Evolutionary conservation across 2,329 filamentous ascomycete genomes (phyloP).

Genomic region (Diaporthe eres): DNA sequence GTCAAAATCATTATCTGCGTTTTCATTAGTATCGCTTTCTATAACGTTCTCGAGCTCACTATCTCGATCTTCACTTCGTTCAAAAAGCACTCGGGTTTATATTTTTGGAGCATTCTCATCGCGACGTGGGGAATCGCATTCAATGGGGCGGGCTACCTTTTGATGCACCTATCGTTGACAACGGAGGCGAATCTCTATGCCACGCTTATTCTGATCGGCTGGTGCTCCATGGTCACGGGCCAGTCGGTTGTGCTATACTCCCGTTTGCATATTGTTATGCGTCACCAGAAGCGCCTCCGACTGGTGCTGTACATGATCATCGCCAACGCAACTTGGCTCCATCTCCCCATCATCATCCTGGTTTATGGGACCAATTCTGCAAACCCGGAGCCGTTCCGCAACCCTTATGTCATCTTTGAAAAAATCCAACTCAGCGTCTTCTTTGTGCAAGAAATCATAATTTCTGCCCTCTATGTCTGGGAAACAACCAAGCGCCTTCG

Average conservation of each 20-base stretch:
- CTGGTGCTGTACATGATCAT: conserved; percentile 67
- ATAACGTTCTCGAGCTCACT: conserved; percentile 39
- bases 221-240: conserved; percentile 69
- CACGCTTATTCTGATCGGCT: conserved; percentile 60
- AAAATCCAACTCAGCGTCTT: conserved; percentile 45
- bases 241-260: conserved; percentile 70
- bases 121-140: conserved; percentile 40
- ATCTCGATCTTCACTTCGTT: conserved; percentile 38
- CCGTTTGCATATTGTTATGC: conserved; percentile 66
- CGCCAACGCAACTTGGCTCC: conserved; percentile 60
- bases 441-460: conserved; percentile 37
- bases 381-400: conserved; percentile 51
- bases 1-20: conserved; percentile 20
- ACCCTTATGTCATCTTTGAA: conserved; percentile 56
- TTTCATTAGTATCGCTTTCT: conserved; percentile 36
- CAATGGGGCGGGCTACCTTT: conserved; percentile 54
- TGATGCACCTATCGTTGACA: conserved; percentile 29
- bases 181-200: conserved; percentile 43
- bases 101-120: conserved; percentile 41
- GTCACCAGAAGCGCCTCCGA: conserved; percentile 59
- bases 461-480: conserved; percentile 36
- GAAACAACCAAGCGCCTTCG: conserved; percentile 26
- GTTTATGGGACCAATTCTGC: conserved; percentile 59
- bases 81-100: conserved; percentile 35
- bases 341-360: conserved; percentile 64